phyloP scores from a whole-genome alignment of 495 filamentous ascomycete species.

The Neurospora sp. region DNA sequence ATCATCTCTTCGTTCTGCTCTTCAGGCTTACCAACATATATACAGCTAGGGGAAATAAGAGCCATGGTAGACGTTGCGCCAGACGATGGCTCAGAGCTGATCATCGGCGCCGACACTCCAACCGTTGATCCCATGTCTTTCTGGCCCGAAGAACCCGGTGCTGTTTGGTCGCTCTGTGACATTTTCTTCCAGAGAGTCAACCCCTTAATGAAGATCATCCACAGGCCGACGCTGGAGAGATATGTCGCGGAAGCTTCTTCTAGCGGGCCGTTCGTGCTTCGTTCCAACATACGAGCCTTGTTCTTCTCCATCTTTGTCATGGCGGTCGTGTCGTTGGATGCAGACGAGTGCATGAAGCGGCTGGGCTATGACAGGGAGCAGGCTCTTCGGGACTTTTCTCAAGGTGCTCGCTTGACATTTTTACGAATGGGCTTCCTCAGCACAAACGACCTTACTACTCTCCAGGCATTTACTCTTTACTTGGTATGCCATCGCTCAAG shows the following conservation, averaged over 20 bases:
- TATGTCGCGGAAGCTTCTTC: slow-evolving; percentile 34
- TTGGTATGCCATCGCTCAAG: slow-evolving; percentile 29
- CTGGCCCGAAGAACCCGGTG: slow-evolving; percentile 50
- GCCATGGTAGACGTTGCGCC: slow-evolving; percentile 34
- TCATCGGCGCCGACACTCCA: slow-evolving; percentile 21
- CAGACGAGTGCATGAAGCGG: slow-evolving; percentile 39
- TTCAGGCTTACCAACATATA: neutral
- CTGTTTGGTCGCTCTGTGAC: slow-evolving; percentile 64
- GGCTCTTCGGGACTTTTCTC: slow-evolving; percentile 29
- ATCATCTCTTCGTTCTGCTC: neutral
- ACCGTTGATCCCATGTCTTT: slow-evolving; percentile 29
- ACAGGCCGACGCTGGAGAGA: slow-evolving; percentile 54
- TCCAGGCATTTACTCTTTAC: slow-evolving; percentile 45
- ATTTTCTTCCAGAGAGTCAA: slow-evolving; percentile 57
- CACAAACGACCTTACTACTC: slow-evolving; percentile 39
- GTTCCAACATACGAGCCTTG: slow-evolving; percentile 41
- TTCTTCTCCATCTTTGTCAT: slow-evolving; percentile 46
- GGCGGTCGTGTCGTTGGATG: slow-evolving; percentile 34
- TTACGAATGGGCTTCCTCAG: slow-evolving; percentile 40
- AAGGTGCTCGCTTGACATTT: slow-evolving; percentile 38
- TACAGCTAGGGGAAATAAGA: slow-evolving; percentile 36
- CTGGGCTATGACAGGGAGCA: slow-evolving; percentile 36
- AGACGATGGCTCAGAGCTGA: slow-evolving; percentile 31
- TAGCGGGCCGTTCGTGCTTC: slow-evolving; percentile 26
- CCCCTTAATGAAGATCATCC: slow-evolving; percentile 60